These are phyloP conservation scores for Capsicum rhomboideum DNA, from an alignment of 257 asterid genomes.

Conservation along the genomic window DNA sequence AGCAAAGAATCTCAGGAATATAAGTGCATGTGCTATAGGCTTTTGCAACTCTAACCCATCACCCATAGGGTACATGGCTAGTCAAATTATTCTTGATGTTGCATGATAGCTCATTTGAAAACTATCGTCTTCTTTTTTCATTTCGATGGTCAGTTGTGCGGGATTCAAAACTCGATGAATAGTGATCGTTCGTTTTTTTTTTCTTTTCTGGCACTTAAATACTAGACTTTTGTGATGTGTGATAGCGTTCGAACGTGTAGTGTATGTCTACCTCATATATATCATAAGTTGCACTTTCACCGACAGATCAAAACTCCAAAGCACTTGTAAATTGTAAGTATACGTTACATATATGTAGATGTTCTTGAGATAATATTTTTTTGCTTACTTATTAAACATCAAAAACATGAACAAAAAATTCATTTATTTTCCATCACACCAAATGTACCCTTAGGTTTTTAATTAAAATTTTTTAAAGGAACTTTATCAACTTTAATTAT, in stretches of 20 bases:
- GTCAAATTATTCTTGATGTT: neutral
- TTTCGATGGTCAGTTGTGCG: neutral
- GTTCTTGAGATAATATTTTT: no score
- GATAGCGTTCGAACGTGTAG: no score
- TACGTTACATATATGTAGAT: no score
- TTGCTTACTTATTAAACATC: no score
- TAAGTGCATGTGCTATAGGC: neutral
- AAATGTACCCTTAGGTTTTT: no score
- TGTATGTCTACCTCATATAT: neutral
- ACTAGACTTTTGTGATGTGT: neutral
- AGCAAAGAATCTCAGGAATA: neutral
- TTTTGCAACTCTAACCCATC: neutral
- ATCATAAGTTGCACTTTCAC: neutral
- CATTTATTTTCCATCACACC: no score
- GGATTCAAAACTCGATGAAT: neutral
- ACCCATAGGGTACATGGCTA: neutral
- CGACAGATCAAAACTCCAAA: neutral
- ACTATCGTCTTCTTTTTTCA: neutral
- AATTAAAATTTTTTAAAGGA: neutral
- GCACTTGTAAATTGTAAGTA: no score
- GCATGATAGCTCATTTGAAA: neutral
- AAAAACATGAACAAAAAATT: no score
- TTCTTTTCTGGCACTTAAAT: neutral
- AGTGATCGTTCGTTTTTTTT: neutral
- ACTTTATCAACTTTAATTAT: neutral